Conservation (phyloP, 2,329 filamentous ascomycete genomes). For the Curvularia sp. region DNA sequence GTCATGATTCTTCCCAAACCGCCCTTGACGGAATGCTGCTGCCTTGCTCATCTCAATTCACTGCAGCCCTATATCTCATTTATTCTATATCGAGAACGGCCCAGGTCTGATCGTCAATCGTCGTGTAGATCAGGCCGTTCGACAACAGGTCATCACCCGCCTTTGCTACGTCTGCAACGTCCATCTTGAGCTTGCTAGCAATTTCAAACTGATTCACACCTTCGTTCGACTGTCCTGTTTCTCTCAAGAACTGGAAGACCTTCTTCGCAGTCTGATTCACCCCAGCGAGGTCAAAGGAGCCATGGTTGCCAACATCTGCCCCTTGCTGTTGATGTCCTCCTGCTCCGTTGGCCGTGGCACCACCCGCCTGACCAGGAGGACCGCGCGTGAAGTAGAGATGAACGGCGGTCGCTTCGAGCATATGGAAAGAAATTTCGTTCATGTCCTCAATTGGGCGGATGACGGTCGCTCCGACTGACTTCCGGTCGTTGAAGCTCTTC, state of each 20-base stretch:
- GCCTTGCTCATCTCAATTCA: not conserved
- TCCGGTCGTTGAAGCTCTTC: conserved; percentile 83
- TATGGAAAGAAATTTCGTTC: conserved; percentile 92
- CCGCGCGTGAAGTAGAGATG: conserved; percentile 85
- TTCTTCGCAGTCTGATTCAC: conserved; percentile 67
- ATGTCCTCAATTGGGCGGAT: conserved; percentile 81
- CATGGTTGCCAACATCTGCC: conserved; percentile 37
- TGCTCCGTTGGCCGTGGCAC: conserved; percentile 40
- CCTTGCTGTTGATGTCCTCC: conserved; percentile 35
- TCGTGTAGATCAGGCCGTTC: conserved; percentile 82
- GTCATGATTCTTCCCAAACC: conserved; percentile 3
- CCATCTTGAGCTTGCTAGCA: conserved; percentile 68
- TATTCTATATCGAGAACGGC: conserved; percentile 72
- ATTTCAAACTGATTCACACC: conserved; percentile 84
- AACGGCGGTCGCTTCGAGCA: conserved; percentile 87
- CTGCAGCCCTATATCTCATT: not conserved
- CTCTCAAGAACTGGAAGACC: conserved; percentile 74
- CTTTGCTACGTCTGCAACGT: conserved; percentile 72
- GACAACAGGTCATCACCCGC: conserved; percentile 82
- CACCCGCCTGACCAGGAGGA: conserved; percentile 58
- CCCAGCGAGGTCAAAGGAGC: conserved; percentile 42
- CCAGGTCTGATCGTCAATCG: conserved; percentile 92
- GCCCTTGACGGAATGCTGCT: not conserved
- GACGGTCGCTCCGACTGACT: conserved; percentile 79
- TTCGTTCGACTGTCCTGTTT: conserved; percentile 75